Conservation (phyloP, 2,329 filamentous ascomycete species). For the Microdochium paspali region DNA sequence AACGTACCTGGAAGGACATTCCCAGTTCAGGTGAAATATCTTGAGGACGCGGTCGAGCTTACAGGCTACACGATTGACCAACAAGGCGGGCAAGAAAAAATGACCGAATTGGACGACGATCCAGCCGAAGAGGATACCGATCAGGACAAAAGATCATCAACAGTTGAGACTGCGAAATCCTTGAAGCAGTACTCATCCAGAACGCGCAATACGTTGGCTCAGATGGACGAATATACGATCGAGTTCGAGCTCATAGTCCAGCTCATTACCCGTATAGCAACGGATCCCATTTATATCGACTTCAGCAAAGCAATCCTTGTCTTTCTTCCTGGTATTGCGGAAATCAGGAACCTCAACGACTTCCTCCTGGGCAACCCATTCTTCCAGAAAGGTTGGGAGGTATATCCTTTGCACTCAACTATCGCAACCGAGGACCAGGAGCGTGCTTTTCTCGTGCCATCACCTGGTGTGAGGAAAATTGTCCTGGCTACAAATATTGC, state of each 20-base stretch:
- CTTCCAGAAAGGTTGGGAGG: conserved; percentile 70
- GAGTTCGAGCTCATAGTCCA: conserved; percentile 80
- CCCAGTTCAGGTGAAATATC: conserved; percentile 76
- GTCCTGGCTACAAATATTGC: conserved; percentile 97
- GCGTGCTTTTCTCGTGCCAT: conserved; percentile 79
- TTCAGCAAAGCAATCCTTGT: conserved; percentile 91
- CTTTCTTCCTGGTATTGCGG: conserved; percentile 88
- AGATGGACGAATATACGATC: conserved; percentile 84
- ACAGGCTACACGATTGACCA: conserved; percentile 62
- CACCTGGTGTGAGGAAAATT: conserved; percentile 76
- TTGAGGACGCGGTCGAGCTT: conserved; percentile 87
- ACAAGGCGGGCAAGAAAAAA: conserved; percentile 36
- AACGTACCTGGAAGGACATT: conserved; percentile 91
- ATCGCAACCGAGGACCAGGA: conserved; percentile 97
- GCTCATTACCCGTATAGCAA: conserved; percentile 68
- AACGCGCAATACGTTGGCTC: conserved; percentile 65
- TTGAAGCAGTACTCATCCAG: conserved; percentile 65
- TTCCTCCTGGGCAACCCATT: conserved; percentile 67
- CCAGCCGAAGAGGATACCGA: conserved; percentile 39
- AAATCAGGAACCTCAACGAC: conserved; percentile 84
- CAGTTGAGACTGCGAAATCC: conserved; percentile 51
- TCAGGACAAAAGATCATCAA: conserved; percentile 26
- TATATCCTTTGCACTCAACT: conserved; percentile 86
- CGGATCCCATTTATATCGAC: conserved; percentile 50
- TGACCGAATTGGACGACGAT: conserved; percentile 57